Base-by-base conservation (phyloP, 441 rosid genomes). In the Melianthus villosus region DNA sequence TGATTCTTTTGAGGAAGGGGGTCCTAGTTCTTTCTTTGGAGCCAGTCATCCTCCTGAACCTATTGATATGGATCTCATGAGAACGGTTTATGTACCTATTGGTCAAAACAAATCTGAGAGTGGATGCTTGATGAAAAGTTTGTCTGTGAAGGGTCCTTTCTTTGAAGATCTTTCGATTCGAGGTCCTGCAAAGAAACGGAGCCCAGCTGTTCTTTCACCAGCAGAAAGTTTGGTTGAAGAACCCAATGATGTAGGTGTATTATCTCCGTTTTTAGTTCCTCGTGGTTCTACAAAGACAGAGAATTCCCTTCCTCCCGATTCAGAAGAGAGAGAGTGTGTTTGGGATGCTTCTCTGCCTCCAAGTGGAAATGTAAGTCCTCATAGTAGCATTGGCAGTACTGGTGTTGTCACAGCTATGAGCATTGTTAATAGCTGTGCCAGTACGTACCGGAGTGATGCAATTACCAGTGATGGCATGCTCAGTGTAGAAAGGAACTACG, bases 301-400 rank as follows among this genome's bases (percentile, higher is more conserved):
- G 11, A 73, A 38, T 53, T 65, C 71, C 46, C 63, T 64, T 55
- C 76, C 70, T 15, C 65, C 44, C 16, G 87, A 71, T 59, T 62
- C 81, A 16, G 79, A 77, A 28, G 96, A 77, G 46, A 82, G 73
- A 40, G 96, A 86, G 62, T 82, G 94, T 49, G 81, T 86, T 22
- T 86, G 94, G 96, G 94, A 82, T 59, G 74, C 85, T 56, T 85
- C 94, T 48, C 62, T 81, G 65, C 96, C 93, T 54, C 80, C 96
- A 17, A 86, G 96, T 55, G 82, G 86, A 34, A 76, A 74, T 62
- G 91, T 67, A 29, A 82, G 94, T 50, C 94, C 96, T 6, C 92
- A 59, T 28, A 79, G 80, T 54, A 82, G 94, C 53, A 72, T 75
- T 42, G 96, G 69, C 50, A 80, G 93, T 43, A 59, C 57, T 5